Conservation (phyloP, 306 rosid genomes). For the Cicer yamashitae region DNA sequence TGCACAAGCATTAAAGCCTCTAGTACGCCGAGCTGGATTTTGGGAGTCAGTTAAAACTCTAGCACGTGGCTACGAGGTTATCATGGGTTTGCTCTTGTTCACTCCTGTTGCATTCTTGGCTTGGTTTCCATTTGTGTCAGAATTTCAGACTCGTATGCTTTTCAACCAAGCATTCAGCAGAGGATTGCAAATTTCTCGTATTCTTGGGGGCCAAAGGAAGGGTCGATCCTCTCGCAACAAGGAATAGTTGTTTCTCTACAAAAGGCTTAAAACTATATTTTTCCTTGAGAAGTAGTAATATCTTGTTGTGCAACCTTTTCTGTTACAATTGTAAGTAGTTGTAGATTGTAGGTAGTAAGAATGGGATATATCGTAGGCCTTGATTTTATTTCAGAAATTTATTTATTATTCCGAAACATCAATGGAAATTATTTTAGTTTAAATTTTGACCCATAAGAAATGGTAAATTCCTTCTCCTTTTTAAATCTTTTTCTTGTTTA, state of each 20-base stretch:
- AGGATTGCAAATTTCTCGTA: slow-evolving; percentile 92
- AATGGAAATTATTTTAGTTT: too few species aligned
- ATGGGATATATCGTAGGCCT: too few species aligned
- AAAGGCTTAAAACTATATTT: neutral
- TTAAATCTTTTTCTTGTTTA: too few species aligned
- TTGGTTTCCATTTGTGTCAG: slow-evolving; percentile 96
- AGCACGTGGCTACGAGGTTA: slow-evolving; percentile 86
- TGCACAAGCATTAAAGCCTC: slow-evolving; percentile 85
- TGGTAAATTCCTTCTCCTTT: too few species aligned
- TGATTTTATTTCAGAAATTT: too few species aligned
- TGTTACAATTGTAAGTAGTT: slow-evolving; percentile 13
- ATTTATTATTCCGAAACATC: too few species aligned
- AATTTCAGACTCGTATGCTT: slow-evolving; percentile 94
- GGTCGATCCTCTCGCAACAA: slow-evolving; percentile 83
- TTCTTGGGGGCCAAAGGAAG: slow-evolving; percentile 92
- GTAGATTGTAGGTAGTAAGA: slow-evolving; percentile 6
- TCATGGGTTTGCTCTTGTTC: slow-evolving; percentile 87
- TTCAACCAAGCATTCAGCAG: slow-evolving; percentile 95
- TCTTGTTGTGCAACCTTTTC: neutral
- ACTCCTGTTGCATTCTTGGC: slow-evolving; percentile 92
- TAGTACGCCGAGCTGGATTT: slow-evolving; percentile 70
- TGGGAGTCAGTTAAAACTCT: slow-evolving; percentile 90
- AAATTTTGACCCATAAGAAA: too few species aligned
- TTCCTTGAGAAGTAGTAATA: neutral
- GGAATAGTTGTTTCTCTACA: slow-evolving; percentile 51